Conservation (phyloP, 768 basidiomycete species). For the Boletus tomentosulus region DNA sequence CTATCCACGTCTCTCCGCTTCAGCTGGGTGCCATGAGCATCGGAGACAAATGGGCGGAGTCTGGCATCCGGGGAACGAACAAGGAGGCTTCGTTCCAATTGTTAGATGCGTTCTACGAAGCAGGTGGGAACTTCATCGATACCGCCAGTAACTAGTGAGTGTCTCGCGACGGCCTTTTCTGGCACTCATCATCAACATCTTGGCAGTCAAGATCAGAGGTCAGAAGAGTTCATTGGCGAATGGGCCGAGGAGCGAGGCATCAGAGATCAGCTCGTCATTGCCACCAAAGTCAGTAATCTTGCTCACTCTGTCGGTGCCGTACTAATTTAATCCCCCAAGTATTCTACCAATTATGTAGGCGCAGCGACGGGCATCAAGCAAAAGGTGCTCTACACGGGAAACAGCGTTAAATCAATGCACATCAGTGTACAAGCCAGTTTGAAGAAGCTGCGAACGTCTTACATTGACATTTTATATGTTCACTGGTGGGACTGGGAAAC, state of each 20-base stretch:
- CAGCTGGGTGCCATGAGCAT: constrained; percentile 43
- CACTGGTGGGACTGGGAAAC: constrained; percentile 37
- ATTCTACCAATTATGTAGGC: constrained; percentile 18
- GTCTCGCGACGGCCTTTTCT: not conserved
- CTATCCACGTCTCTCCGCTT: constrained; percentile 41
- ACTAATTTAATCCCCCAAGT: constrained; percentile 9
- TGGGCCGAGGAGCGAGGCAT: constrained; percentile 42
- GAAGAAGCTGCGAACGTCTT: constrained; percentile 20
- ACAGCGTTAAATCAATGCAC: constrained; percentile 42
- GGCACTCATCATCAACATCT: not conserved
- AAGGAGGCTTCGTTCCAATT: too few relatives aligned
- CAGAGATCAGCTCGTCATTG: constrained; percentile 47
- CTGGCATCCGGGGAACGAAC: too few relatives aligned
- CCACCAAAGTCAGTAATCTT: constrained; percentile 34
- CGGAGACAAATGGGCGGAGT: constrained; percentile 35
- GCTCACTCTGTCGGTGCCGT: not conserved
- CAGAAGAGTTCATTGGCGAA: constrained; percentile 40
- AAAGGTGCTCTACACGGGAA: constrained; percentile 44
- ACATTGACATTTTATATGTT: constrained; percentile 21
- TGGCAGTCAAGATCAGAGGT: constrained; percentile 48
- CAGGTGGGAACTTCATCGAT: constrained; percentile 41
- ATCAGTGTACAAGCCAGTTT: constrained; percentile 27
- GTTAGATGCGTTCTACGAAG: too few relatives aligned
- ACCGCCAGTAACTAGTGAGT: constrained; percentile 44
- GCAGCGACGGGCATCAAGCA: constrained; percentile 17